Evolutionary conservation across 306 rosid species (phyloP).

Genomic region (Alnus rubra): DNA sequence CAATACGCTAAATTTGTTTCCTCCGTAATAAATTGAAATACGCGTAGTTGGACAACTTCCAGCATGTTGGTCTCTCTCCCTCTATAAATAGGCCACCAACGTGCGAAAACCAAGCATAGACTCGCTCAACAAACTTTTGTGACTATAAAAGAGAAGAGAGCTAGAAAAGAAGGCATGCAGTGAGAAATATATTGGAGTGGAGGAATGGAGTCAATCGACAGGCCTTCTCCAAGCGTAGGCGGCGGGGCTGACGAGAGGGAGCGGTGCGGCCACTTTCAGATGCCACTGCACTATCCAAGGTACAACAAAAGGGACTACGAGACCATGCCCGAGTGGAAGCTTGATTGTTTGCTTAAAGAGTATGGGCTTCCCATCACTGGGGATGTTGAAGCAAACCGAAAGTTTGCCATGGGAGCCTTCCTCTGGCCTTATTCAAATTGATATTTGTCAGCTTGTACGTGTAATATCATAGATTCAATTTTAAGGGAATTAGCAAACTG

Average conservation of each 20-base stretch:
- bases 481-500: background rate
- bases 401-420: slow-evolving; percentile 66
- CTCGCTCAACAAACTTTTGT: background rate
- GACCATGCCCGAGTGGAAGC: slow-evolving; percentile 71
- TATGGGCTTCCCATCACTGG: slow-evolving; percentile 60
- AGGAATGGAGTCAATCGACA: slow-evolving; percentile 32
- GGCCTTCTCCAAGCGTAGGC: background rate
- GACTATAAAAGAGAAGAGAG: background rate
- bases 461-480: background rate
- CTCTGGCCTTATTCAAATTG: slow-evolving; percentile 38
- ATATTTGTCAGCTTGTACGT: background rate
- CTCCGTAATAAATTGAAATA: too few species aligned
- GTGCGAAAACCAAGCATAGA: background rate
- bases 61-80: too few species aligned
- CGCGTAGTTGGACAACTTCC: too few species aligned
- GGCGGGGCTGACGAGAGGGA: slow-evolving; percentile 14
- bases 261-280: slow-evolving; percentile 46
- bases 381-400: slow-evolving; percentile 48
- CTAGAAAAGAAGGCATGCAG: background rate
- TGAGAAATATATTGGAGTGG: background rate
- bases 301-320: slow-evolving; percentile 59
- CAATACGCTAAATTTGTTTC: too few species aligned
- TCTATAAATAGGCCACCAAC: slow-evolving; percentile 19
- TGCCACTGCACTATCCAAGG: slow-evolving; percentile 77
- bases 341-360: slow-evolving; percentile 59